phyloP scores from a whole-genome alignment of 208 protist species.

The Leishmania lainsoni region DNA sequence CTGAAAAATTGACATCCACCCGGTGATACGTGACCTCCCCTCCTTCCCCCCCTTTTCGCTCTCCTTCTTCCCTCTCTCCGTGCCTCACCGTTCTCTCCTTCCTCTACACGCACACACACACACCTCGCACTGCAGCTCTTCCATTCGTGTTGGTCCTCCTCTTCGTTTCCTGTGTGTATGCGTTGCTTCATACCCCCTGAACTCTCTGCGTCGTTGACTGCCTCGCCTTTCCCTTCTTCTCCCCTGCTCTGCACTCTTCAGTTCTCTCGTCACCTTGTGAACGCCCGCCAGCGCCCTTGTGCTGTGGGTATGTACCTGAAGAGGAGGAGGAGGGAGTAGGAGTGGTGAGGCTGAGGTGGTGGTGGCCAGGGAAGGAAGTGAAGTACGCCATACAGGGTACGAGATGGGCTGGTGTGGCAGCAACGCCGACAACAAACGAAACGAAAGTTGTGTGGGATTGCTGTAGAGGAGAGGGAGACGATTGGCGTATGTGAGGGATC shows the following conservation, averaged over 20 bases:
- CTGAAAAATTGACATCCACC: not conserved
- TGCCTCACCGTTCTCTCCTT: not conserved
- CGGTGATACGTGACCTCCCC: conserved; percentile 4
- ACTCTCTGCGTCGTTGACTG: not conserved
- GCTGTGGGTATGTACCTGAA: not conserved
- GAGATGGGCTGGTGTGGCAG: not conserved
- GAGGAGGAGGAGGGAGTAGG: too few relatives aligned
- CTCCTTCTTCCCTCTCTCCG: not conserved
- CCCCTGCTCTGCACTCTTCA: not conserved
- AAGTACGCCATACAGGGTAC: too few relatives aligned
- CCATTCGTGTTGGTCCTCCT: not conserved
- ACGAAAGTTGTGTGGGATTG: too few relatives aligned
- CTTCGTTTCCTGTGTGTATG: not conserved
- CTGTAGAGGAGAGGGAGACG: not conserved
- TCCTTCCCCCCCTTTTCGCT: not conserved
- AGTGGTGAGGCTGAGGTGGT: too few relatives aligned
- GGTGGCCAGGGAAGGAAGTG: too few relatives aligned
- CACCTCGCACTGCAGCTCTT: not conserved
- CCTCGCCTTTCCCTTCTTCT: not conserved
- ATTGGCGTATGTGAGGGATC: not conserved
- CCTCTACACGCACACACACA: not conserved
- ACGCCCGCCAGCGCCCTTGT: too few relatives aligned
- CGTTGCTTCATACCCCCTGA: too few relatives aligned
- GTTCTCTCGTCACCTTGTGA: not conserved
- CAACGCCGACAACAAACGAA: not conserved